phyloP scores from a whole-genome alignment of 257 asterid species.

The Gentiana macrophylla region DNA sequence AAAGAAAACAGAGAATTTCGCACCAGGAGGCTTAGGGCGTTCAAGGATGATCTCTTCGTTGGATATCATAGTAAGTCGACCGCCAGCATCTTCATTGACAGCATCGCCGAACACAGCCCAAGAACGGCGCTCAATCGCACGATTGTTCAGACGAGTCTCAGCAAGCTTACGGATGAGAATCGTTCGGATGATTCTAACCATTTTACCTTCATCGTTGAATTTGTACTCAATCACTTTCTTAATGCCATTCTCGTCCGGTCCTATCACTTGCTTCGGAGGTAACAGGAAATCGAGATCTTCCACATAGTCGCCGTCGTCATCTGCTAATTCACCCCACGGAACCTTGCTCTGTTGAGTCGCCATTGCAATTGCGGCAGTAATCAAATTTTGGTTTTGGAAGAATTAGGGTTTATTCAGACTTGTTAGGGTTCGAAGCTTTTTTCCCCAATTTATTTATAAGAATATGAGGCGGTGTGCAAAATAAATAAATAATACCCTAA shows the following conservation, averaged over 20 bases:
- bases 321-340: slow-evolving; percentile 83
- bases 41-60: slow-evolving; percentile 87
- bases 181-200: slow-evolving; percentile 70
- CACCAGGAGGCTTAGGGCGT: slow-evolving; percentile 85
- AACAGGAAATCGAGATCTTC: slow-evolving; percentile 61
- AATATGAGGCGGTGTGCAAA: no score
- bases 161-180: slow-evolving; percentile 78
- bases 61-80: slow-evolving; percentile 82
- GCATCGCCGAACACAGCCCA: slow-evolving; percentile 93
- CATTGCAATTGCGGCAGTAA: slow-evolving; percentile 1
- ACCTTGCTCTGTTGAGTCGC: slow-evolving; percentile 39
- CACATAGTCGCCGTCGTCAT: slow-evolving; percentile 55
- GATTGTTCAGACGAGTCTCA: slow-evolving; percentile 68
- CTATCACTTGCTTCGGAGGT: slow-evolving; percentile 66
- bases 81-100: slow-evolving; percentile 68
- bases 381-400: no score
- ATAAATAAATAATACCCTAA: no score
- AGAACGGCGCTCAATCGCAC: slow-evolving; percentile 78
- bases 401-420: no score
- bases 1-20: neutral
- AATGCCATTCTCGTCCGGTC: slow-evolving; percentile 63
- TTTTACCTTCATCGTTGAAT: slow-evolving; percentile 59
- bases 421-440: no score
- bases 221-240: slow-evolving; percentile 69
- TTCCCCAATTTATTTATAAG: no score